Evolutionary conservation across 805 yeast species (phyloP).

Genomic region (Jamesozyma hellenica): DNA sequence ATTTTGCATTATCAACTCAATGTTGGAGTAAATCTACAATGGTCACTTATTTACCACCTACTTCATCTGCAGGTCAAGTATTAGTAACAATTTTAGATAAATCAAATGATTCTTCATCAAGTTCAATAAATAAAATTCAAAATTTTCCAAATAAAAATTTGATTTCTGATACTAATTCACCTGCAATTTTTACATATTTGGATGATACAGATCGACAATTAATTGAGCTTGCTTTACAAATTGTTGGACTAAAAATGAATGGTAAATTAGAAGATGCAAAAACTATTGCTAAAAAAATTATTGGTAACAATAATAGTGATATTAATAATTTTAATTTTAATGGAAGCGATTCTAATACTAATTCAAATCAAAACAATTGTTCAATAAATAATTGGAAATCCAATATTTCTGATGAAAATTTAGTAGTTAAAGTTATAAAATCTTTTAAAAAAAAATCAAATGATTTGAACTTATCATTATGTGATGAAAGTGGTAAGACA

Average conservation of each 20-base stretch:
- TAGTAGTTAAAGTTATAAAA: conserved; percentile 43
- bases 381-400: not conserved
- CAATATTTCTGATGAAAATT: conserved; percentile 28
- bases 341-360: not conserved
- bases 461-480: conserved; percentile 38
- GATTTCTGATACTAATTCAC: conserved; percentile 2
- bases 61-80: conserved; percentile 81
- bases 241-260: conserved; percentile 91
- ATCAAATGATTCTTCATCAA: conserved; percentile 8
- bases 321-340: not conserved
- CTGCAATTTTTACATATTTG: conserved; percentile 65
- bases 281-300: conserved; percentile 81
- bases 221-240: conserved; percentile 87
- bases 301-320: conserved; percentile 38
- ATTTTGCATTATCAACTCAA: conserved; percentile 69
- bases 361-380: conserved; percentile 3
- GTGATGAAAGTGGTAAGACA: conserved; percentile 75
- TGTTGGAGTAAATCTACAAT: conserved; percentile 93
- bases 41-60: conserved; percentile 87
- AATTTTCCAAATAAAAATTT: conserved; percentile 5
- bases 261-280: conserved; percentile 90
- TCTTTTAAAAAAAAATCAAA: conserved; percentile 37
- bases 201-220: conserved; percentile 92
- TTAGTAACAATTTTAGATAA: conserved; percentile 59
- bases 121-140: not conserved